Conservation (phyloP, 768 basidiomycete genomes). For the Hericium alpestre region DNA sequence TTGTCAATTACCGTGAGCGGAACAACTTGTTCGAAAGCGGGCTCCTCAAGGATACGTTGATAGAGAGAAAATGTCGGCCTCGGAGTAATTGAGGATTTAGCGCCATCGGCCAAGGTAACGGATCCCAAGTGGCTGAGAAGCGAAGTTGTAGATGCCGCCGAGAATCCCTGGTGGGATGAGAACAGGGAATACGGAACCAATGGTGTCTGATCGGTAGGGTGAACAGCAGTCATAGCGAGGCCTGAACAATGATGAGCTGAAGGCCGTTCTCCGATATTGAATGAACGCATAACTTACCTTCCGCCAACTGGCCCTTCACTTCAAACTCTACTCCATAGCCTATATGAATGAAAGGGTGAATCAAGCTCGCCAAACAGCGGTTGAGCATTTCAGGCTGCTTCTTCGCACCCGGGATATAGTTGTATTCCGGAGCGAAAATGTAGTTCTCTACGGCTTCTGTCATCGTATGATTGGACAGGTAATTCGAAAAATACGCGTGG, state of each 20-base stretch:
- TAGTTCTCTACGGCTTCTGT: constrained; percentile 43
- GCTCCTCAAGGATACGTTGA: constrained; percentile 43
- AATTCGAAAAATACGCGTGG: constrained; percentile 41
- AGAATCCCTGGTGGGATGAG: background rate
- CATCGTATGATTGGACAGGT: constrained; percentile 31
- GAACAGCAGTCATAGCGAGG: constrained; percentile 45
- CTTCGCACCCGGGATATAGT: constrained; percentile 24
- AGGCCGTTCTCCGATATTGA: background rate
- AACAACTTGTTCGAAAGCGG: constrained; percentile 6
- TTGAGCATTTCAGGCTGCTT: constrained; percentile 44
- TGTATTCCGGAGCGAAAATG: constrained; percentile 43
- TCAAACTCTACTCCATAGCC: constrained; percentile 58
- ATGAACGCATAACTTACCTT: constrained; percentile 31
- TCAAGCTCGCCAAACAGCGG: constrained; percentile 41
- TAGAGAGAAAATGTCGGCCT: constrained; percentile 33
- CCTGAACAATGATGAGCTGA: constrained; percentile 24
- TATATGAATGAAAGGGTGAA: constrained; percentile 57
- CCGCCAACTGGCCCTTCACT: constrained; percentile 46
- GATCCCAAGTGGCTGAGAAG: constrained; percentile 17
- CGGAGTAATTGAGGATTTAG: constrained; percentile 27
- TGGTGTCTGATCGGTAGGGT: constrained; percentile 25
- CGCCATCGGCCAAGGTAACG: constrained; percentile 3
- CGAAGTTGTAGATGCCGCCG: background rate
- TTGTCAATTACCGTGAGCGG: background rate
- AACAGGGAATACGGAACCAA: constrained; percentile 23